Conservation (phyloP, 495 filamentous ascomycete genomes). For the Hypoxylon lenormandii region DNA sequence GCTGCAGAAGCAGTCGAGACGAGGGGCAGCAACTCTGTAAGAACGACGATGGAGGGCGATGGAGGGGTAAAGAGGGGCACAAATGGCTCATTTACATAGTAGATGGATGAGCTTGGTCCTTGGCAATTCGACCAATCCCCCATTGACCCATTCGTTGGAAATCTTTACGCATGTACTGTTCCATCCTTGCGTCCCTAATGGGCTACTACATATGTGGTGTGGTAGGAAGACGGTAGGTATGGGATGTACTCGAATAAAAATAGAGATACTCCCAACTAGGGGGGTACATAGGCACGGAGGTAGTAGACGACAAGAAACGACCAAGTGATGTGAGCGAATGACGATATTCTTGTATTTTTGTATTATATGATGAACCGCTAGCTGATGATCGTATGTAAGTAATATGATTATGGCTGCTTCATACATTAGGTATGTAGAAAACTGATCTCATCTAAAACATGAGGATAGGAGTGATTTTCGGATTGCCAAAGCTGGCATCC, state of each 20-base stretch:
- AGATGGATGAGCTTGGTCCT: slow-evolving; percentile 30
- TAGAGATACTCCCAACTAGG: slow-evolving; percentile 34
- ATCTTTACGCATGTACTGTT: slow-evolving; percentile 19
- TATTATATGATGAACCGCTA: not conserved
- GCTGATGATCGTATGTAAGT: too few species aligned
- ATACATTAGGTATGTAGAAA: not conserved
- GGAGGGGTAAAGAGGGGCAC: slow-evolving; percentile 54
- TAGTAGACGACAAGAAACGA: slow-evolving; percentile 10
- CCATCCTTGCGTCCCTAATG: slow-evolving; percentile 7
- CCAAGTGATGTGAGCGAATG: slow-evolving; percentile 17
- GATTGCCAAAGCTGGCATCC: slow-evolving; percentile 15
- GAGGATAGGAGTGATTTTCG: slow-evolving; percentile 11
- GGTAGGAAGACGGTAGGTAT: slow-evolving; percentile 3
- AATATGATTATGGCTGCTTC: too few species aligned
- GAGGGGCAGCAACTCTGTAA: slow-evolving; percentile 45
- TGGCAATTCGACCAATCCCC: slow-evolving; percentile 33
- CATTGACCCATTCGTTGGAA: slow-evolving; percentile 32
- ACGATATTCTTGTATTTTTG: not conserved
- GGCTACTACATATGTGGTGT: not conserved
- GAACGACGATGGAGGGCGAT: slow-evolving; percentile 51
- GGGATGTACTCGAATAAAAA: slow-evolving; percentile 32
- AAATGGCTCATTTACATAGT: slow-evolving; percentile 36
- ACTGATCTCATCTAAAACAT: slow-evolving; percentile 4
- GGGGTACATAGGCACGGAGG: slow-evolving; percentile 12
- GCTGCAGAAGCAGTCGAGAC: slow-evolving; percentile 47